Percentiles rank a stretch among this genome's conserved stretches.
phyloP scores from a whole-genome alignment of 257 asterid species.

The Orobanche coerulescens region DNA sequence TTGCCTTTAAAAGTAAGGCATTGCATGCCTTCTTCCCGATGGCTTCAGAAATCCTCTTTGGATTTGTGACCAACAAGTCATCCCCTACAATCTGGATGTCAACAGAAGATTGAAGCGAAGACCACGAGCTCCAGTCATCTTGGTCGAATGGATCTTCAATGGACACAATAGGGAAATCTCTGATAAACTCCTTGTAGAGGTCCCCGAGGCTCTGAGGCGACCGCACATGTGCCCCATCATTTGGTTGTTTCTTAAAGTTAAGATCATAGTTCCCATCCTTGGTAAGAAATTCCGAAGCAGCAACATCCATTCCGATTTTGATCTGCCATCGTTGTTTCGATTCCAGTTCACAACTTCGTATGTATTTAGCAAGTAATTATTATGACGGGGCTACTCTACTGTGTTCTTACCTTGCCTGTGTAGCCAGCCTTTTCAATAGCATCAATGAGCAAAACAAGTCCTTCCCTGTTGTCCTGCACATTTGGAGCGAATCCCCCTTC shows the following conservation, averaged over 20 bases:
- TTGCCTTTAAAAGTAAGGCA: conserved; percentile 83
- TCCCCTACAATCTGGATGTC: conserved; percentile 91
- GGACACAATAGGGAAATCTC: conserved; percentile 91
- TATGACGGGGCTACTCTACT: too few relatives aligned
- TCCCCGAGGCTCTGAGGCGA: conserved; percentile 66
- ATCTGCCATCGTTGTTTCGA: too few relatives aligned
- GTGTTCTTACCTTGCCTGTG: conserved; percentile 57
- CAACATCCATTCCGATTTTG: conserved; percentile 98
- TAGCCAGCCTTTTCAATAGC: conserved; percentile 96
- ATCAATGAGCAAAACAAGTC: conserved; percentile 80
- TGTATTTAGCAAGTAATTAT: too few relatives aligned
- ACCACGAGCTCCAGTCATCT: conserved; percentile 97
- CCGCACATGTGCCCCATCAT: conserved; percentile 89
- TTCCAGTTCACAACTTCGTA: too few relatives aligned
- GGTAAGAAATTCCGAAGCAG: conserved; percentile 92
- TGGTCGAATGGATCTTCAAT: conserved; percentile 99
- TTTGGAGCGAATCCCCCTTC: conserved; percentile 99
- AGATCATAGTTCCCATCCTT: conserved; percentile 86
- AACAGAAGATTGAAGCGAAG: conserved; percentile 75
- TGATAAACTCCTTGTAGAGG: conserved; percentile 70
- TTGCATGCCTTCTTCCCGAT: conserved; percentile 88
- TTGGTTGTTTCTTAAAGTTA: conserved; percentile 94
- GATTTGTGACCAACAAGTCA: conserved; percentile 89
- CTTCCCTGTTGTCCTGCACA: conserved; percentile 97
- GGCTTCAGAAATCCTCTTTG: conserved; percentile 89